A percentile compares a stretch with the other conserved stretches of the same genome.
These are phyloP conservation scores for Bathelium albidoporum DNA, from an alignment of 495 filamentous ascomycete genomes.

Conservation along the genomic window DNA sequence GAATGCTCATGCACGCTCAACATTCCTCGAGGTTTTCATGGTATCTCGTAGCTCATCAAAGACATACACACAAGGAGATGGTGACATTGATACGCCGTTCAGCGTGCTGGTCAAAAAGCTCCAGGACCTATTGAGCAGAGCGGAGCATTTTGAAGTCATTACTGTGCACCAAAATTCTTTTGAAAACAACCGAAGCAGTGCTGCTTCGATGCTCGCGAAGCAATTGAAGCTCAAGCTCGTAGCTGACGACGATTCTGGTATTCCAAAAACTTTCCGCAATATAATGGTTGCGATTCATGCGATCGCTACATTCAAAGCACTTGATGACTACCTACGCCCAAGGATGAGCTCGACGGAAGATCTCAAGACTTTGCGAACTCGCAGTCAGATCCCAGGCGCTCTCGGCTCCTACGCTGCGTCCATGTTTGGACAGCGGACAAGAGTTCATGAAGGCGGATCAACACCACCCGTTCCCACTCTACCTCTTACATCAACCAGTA, in stretches of 20 bases:
- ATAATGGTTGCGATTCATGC: conserved; percentile 98
- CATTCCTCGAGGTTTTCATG: conserved; percentile 96
- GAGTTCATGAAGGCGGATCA: conserved; percentile 3
- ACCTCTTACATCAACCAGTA: conserved; percentile 15
- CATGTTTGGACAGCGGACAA: conserved; percentile 27
- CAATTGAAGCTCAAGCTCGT: conserved; percentile 83
- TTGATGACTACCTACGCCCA: conserved; percentile 93
- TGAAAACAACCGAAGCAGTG: conserved; percentile 84
- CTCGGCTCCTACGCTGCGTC: conserved; percentile 75
- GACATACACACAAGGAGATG: conserved; percentile 50
- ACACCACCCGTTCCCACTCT: conserved; percentile 14
- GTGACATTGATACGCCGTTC: conserved; percentile 68
- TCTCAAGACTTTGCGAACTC: conserved; percentile 53
- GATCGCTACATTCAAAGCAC: conserved; percentile 92
- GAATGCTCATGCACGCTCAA: conserved; percentile 56
- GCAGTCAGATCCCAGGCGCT: conserved; percentile 48
- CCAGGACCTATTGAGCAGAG: conserved; percentile 88
- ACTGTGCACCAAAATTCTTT: conserved; percentile 90
- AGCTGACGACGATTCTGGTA: conserved; percentile 82
- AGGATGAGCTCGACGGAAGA: conserved; percentile 77
- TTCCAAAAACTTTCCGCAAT: conserved; percentile 73
- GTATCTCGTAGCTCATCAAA: conserved; percentile 43
- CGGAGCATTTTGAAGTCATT: conserved; percentile 95
- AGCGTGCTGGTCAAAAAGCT: conserved; percentile 87
- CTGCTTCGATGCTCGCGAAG: conserved; percentile 91